Evolutionary conservation across 257 asterid species (phyloP).

Genomic region (Scutellaria minor): DNA sequence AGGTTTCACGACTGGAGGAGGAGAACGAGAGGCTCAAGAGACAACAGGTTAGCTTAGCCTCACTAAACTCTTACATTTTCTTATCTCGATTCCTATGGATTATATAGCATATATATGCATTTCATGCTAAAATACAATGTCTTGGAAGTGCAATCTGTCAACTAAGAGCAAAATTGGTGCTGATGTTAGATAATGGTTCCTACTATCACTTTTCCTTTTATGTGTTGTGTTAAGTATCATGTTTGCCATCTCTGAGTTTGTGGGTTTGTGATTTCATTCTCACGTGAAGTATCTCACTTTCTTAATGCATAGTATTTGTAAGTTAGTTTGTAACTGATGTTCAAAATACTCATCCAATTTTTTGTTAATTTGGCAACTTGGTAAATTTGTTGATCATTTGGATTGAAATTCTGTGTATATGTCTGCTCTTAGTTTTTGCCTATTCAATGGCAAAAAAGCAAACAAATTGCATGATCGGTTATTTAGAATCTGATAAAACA

Average conservation of each 20-base stretch:
- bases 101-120: background rate
- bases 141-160: background rate
- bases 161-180: background rate
- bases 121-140: background rate
- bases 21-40: constrained; percentile 82
- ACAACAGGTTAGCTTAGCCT: constrained; percentile 57
- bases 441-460: background rate
- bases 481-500: background rate
- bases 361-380: background rate
- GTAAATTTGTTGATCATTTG: background rate
- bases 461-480: background rate
- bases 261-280: background rate
- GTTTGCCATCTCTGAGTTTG: background rate
- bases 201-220: background rate
- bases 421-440: constrained; percentile 2
- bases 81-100: background rate
- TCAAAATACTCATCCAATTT: background rate
- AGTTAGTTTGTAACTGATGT: background rate
- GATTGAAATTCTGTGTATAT: background rate
- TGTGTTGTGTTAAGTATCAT: background rate
- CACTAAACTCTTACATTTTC: background rate
- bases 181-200: background rate
- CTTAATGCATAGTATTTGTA: background rate
- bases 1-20: constrained; percentile 78
- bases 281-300: background rate